Conservation (phyloP, 1,139 yeast species). For the Yamadazyma diddensiae region DNA sequence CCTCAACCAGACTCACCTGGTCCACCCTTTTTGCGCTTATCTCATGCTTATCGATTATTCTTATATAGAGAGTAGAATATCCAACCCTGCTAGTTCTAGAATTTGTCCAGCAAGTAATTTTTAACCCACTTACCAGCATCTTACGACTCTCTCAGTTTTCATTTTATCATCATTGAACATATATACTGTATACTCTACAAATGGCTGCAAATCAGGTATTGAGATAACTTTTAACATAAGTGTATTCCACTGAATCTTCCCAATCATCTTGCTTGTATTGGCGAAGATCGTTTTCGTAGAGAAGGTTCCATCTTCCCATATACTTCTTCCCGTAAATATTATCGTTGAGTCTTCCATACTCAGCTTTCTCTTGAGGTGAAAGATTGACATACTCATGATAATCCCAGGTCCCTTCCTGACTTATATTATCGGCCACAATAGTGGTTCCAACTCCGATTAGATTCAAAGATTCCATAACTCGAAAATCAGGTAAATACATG, state of each 20-base stretch:
- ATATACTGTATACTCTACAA: not conserved
- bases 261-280: not conserved
- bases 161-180: too few species aligned
- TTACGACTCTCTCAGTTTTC: too few species aligned
- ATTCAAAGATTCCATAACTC: slow-evolving; percentile 39
- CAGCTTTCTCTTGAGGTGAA: slow-evolving; percentile 35
- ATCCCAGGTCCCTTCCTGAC: slow-evolving; percentile 37
- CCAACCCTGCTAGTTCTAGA: too few species aligned
- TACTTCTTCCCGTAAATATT: slow-evolving; percentile 29
- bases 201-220: slow-evolving; percentile 1
- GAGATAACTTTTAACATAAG: slow-evolving; percentile 9
- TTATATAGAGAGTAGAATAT: too few species aligned
- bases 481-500: slow-evolving; percentile 39
- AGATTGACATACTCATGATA: slow-evolving; percentile 37
- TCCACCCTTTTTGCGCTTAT: too few species aligned
- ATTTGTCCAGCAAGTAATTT: too few species aligned
- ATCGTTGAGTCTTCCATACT: slow-evolving; percentile 20
- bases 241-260: slow-evolving; percentile 31
- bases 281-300: slow-evolving; percentile 33
- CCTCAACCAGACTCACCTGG: too few species aligned
- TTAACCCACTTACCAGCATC: too few species aligned
- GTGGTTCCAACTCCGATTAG: slow-evolving; percentile 40
- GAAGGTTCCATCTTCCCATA: slow-evolving; percentile 44
- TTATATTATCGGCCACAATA: slow-evolving; percentile 40
- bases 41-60: too few species aligned